Evolutionary conservation across 768 basidiomycete genomes (phyloP), one percentile per base, ranked within the genome.

Genomic region (Boletus bicolor): DNA sequence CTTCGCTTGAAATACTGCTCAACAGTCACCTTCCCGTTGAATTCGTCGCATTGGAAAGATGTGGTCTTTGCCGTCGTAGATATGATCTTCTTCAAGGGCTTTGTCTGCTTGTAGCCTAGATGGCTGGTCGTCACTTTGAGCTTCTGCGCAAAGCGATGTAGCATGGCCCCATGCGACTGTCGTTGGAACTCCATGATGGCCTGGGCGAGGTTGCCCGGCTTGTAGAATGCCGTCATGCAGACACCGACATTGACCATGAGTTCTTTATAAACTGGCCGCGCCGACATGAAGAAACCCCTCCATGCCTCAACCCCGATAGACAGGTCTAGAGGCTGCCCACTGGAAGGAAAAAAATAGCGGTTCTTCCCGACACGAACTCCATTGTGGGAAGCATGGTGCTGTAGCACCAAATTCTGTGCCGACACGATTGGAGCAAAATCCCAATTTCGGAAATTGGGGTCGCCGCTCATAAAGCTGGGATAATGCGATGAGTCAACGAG

Each of bases 1-100:
- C 89, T 86, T 60, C 61, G 73, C 37, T 71, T 62, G 67, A 90
- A 91, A 63, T 83, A 91, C 2, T 82, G 64, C 58, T 84, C 81
- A 3, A 92, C 84, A 0, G 82, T 79, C 11, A 88, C 73, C 41
- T 47, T 52, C 34, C 54, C 80, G 0, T 81, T 82, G 36, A 77
- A 73, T 59, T 91, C 87, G 1, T 77, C 76, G 48, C 80, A 82
- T 3, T 77, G 67, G 66, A 93, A 93, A 12, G 51, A 74, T 50
- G 83, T 71, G 19, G 75, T 70, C 12, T 65, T 72, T 0, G 88
- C 76, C 24, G 74, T 79, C 10, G 65, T 73, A 7, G 62, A 54
- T 17, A 66, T 67, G 35, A 82, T 73, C 28, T 59, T 68, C 53
- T 71, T 74, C 28, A 84, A 62, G 5, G 80, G 70, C 61, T 83